phyloP scores from a whole-genome alignment of 208 protist genomes.

The Trypanosomatidae sp. region DNA sequence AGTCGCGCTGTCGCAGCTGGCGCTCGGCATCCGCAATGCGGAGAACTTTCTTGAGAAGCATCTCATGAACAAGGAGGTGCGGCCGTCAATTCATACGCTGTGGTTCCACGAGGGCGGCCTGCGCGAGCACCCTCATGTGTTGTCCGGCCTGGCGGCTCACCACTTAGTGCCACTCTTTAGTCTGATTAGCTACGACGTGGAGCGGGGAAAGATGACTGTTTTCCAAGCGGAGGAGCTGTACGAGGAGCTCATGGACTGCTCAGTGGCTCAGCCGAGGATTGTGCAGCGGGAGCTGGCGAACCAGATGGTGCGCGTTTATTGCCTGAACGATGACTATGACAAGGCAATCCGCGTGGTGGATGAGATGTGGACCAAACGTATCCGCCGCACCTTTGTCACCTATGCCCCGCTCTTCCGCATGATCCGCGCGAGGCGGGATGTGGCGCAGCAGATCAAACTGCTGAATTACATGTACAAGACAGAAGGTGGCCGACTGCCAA shows the following conservation, averaged over 20 bases:
- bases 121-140: slow-evolving; percentile 71
- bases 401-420: slow-evolving; percentile 90
- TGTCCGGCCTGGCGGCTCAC: slow-evolving; percentile 74
- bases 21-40: slow-evolving; percentile 82
- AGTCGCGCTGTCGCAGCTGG: slow-evolving; percentile 82
- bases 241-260: slow-evolving; percentile 89
- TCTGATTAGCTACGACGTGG: slow-evolving; percentile 85
- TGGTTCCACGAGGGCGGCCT: slow-evolving; percentile 90
- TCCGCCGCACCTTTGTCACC: slow-evolving; percentile 89
- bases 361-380: slow-evolving; percentile 74
- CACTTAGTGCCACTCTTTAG: slow-evolving; percentile 91
- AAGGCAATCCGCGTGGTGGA: slow-evolving; percentile 75
- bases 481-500: slow-evolving; percentile 73
- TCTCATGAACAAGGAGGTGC: slow-evolving; percentile 67
- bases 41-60: slow-evolving; percentile 87
- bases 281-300: slow-evolving; percentile 90
- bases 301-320: slow-evolving; percentile 88
- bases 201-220: slow-evolving; percentile 80
- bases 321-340: slow-evolving; percentile 71
- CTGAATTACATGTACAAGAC: slow-evolving; percentile 72
- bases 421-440: slow-evolving; percentile 64
- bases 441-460: slow-evolving; percentile 63
- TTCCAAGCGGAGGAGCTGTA: slow-evolving; percentile 81
- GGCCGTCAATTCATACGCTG: slow-evolving; percentile 81
- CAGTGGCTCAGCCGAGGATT: slow-evolving; percentile 80